Evolutionary conservation across 306 rosid species (phyloP).

Genomic region (Quercus dentata): DNA sequence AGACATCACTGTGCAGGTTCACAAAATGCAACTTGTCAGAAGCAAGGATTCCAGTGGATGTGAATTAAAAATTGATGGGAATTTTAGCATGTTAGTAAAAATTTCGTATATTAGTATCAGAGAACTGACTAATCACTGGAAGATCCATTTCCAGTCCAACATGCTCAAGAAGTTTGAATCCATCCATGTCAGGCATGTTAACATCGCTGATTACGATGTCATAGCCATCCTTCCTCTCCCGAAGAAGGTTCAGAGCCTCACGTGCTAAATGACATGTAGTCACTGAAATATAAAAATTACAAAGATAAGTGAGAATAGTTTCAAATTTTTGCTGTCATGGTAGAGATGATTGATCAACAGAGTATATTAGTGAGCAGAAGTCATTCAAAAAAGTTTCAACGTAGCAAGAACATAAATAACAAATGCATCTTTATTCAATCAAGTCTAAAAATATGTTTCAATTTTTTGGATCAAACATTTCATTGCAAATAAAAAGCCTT

Average conservation of each 20-base stretch:
- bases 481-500: not conserved
- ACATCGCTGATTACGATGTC: constrained; percentile 97
- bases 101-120: constrained; percentile 29
- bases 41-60: constrained; percentile 25
- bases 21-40: constrained; percentile 41
- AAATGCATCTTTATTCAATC: not conserved
- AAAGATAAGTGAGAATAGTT: constrained; percentile 11
- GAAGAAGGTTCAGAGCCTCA: constrained; percentile 77
- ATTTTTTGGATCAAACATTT: not conserved
- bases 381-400: not conserved
- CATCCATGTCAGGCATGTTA: constrained; percentile 99
- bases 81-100: constrained; percentile 28
- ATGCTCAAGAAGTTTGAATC: constrained; percentile 97
- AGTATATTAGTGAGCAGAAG: not conserved
- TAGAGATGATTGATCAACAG: constrained; percentile 13
- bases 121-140: constrained; percentile 91
- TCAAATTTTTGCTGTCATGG: constrained; percentile 5
- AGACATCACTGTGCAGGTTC: constrained; percentile 85
- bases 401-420: too few species aligned
- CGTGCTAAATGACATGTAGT: constrained; percentile 88
- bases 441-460: not conserved
- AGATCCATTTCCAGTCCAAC: constrained; percentile 99
- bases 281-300: constrained; percentile 47
- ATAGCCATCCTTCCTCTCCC: constrained; percentile 82
- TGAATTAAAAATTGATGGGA: constrained; percentile 13